A percentile compares a stretch with the other conserved stretches of the same genome.
phyloP scores from a whole-genome alignment of 1,284 basidiomycete species.

The Moesziomyces sp. region DNA sequence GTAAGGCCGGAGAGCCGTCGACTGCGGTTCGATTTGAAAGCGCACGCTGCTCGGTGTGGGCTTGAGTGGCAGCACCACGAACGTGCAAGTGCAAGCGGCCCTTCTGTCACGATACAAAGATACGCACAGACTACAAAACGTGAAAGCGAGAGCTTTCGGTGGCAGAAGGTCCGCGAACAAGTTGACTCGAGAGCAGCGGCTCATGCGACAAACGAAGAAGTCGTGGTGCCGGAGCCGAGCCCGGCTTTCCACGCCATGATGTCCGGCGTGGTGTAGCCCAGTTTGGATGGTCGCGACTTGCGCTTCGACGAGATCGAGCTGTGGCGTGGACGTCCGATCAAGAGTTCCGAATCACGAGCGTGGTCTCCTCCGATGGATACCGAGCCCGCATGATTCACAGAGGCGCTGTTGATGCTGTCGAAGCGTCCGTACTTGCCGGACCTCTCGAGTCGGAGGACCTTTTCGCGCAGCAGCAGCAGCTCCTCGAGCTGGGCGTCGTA shows the following conservation, averaged over 20 bases:
- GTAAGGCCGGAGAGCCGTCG: slow-evolving; percentile 6
- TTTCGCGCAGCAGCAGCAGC: slow-evolving; percentile 20
- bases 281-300: slow-evolving; percentile 15
- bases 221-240: slow-evolving; percentile 1
- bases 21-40: neutral
- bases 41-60: too few relatives aligned
- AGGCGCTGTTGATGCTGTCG: slow-evolving; percentile 2
- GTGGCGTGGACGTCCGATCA: slow-evolving; percentile 1
- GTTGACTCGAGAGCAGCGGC: too few relatives aligned
- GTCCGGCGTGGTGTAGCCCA: slow-evolving; percentile 32
- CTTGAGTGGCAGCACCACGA: neutral
- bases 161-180: neutral
- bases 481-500: slow-evolving; percentile 27
- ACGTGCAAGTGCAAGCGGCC: neutral
- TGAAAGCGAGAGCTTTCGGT: neutral
- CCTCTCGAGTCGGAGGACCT: slow-evolving; percentile 6
- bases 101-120: neutral
- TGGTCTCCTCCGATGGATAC: slow-evolving; percentile 1
- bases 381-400: neutral
- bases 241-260: slow-evolving; percentile 40
- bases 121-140: neutral
- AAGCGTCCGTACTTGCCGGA: slow-evolving; percentile 4
- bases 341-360: neutral
- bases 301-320: slow-evolving; percentile 8
- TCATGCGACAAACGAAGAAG: slow-evolving; percentile 1